Conservation (phyloP, 169 alveolate species). For the Amoebophrya sp. region DNA sequence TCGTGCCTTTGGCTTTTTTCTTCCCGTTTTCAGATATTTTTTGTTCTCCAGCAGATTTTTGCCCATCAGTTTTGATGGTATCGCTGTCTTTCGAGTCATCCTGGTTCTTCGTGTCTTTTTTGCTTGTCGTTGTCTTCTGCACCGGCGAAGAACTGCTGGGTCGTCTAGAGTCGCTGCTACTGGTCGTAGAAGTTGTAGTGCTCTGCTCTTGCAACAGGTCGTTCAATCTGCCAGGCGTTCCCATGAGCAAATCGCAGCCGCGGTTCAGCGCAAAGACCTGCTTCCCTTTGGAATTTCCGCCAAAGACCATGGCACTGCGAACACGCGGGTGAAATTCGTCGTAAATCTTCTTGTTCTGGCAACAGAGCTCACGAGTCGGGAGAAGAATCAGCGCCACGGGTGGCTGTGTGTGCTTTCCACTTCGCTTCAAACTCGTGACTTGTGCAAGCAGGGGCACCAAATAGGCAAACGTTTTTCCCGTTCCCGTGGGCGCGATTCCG, state of each 20-base stretch:
- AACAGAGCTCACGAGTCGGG: not conserved
- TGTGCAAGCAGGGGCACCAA: not conserved
- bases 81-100: not conserved
- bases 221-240: not conserved
- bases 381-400: not conserved
- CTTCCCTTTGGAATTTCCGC: not conserved
- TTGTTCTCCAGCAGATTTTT: too few species aligned
- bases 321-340: not conserved
- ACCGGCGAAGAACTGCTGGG: too few species aligned
- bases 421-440: not conserved
- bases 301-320: not conserved
- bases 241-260: not conserved
- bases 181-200: not conserved
- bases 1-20: not conserved
- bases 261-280: not conserved
- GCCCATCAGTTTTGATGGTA: not conserved
- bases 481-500: not conserved
- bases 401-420: not conserved
- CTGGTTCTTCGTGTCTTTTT: not conserved
- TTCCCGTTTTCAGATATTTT: not conserved
- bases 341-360: not conserved
- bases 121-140: too few species aligned
- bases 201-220: not conserved
- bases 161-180: not conserved
- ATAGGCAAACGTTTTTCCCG: not conserved